These are phyloP conservation scores for Chalciporus piperatus DNA, from an alignment of 768 basidiomycete genomes.

Conservation along the genomic window DNA sequence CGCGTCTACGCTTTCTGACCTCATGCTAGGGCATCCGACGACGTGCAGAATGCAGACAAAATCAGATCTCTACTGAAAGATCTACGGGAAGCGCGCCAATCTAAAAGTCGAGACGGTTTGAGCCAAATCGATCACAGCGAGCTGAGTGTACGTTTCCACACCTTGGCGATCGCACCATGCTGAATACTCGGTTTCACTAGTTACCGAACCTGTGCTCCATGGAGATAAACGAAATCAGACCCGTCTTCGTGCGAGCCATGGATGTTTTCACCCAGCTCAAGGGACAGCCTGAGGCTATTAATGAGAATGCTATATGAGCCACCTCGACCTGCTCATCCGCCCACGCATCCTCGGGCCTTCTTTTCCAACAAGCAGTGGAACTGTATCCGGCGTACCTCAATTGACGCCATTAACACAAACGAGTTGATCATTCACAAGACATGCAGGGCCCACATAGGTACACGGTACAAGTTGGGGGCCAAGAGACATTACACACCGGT, in stretches of 20 bases:
- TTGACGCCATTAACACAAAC: neutral
- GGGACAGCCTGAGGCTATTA: constrained; percentile 13
- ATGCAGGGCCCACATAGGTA: neutral
- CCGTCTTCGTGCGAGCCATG: constrained; percentile 86
- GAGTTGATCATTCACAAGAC: neutral
- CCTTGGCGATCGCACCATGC: neutral
- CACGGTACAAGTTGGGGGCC: neutral
- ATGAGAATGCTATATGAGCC: constrained; percentile 5
- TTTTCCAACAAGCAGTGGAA: neutral
- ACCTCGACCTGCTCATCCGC: neutral
- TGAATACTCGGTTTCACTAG: constrained; percentile 35
- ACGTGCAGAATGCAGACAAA: constrained; percentile 80
- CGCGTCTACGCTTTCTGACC: neutral
- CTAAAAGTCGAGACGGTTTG: constrained; percentile 88
- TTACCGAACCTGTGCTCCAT: constrained; percentile 82
- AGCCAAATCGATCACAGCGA: constrained; percentile 77
- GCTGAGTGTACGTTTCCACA: constrained; percentile 59
- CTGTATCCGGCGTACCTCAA: neutral
- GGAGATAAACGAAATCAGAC: constrained; percentile 93
- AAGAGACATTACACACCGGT: constrained; percentile 8
- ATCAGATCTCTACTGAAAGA: constrained; percentile 87
- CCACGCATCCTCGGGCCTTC: neutral
- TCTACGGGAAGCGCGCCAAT: constrained; percentile 92
- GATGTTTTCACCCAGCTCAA: constrained; percentile 60
- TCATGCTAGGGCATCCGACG: constrained; percentile 75